Percentiles rank a stretch among this genome's conserved stretches.
phyloP scores from a whole-genome alignment of 2,329 filamentous ascomycete genomes.

The Calonectria henricotiae region DNA sequence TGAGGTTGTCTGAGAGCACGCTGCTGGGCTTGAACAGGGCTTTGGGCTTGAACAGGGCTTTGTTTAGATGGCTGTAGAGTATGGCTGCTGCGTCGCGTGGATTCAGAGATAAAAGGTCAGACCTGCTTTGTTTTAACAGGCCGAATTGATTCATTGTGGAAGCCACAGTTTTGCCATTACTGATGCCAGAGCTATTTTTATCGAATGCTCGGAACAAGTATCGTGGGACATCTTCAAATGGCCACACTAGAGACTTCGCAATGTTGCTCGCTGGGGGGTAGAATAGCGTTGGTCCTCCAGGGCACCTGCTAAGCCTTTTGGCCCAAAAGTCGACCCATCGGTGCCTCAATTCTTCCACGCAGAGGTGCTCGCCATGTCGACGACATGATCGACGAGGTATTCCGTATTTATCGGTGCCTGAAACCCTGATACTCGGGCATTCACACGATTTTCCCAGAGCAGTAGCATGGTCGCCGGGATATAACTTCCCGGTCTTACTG shows the following conservation, averaged over 20 bases:
- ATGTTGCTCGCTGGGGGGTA: background rate
- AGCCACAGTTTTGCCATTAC: slow-evolving; percentile 5
- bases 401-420: background rate
- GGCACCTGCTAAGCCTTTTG: background rate
- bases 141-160: slow-evolving; percentile 18
- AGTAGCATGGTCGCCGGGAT: background rate
- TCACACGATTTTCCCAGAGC: background rate
- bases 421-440: background rate
- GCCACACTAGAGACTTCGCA: background rate
- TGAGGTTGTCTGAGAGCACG: slow-evolving; percentile 6
- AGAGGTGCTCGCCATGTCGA: background rate
- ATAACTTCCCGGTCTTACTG: background rate
- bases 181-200: slow-evolving; percentile 13
- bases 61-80: slow-evolving; percentile 10
- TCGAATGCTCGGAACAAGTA: slow-evolving; percentile 28
- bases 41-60: background rate
- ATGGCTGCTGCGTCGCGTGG: background rate
- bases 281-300: slow-evolving; percentile 24
- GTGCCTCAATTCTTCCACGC: background rate
- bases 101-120: slow-evolving; percentile 15
- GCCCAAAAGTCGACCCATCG: slow-evolving; percentile 19
- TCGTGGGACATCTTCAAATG: background rate
- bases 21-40: background rate
- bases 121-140: background rate
- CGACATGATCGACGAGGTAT: background rate